A percentile compares a stretch with the other conserved stretches of the same genome.
Evolutionary conservation across 345 rosid species (phyloP).

Genomic region (Pelargonium nanum): DNA sequence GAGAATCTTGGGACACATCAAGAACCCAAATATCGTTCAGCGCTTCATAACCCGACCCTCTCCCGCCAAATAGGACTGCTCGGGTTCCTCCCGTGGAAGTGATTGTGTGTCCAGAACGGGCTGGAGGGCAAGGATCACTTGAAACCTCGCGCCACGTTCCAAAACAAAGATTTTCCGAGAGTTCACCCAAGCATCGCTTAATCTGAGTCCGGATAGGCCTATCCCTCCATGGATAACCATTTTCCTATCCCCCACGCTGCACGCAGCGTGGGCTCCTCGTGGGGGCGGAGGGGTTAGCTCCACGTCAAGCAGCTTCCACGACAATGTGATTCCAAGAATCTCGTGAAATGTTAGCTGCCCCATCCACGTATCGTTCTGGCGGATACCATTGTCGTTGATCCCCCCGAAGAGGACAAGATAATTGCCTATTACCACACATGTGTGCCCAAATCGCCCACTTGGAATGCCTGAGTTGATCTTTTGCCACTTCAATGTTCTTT

Average conservation of each 20-base stretch:
- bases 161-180: conserved; percentile 40
- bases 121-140: conserved; percentile 56
- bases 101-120: conserved; percentile 87
- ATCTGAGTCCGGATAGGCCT: conserved; percentile 54
- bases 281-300: conserved; percentile 50
- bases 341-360: conserved; percentile 46
- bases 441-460: conserved; percentile 90
- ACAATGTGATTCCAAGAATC: conserved; percentile 26
- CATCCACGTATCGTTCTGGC: conserved; percentile 81
- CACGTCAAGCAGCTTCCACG: conserved; percentile 63
- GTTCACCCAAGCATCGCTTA: conserved; percentile 82
- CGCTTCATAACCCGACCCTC: conserved; percentile 79
- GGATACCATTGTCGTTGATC: conserved; percentile 70
- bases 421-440: conserved; percentile 51
- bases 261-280: conserved; percentile 93
- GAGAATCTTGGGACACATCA: conserved; percentile 31
- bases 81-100: conserved; percentile 48
- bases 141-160: conserved; percentile 62
- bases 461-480: conserved; percentile 62
- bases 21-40: conserved; percentile 77
- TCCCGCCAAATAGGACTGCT: conserved; percentile 73
- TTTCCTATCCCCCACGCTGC: conserved; percentile 44
- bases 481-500: conserved; percentile 42
- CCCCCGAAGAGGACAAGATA: conserved; percentile 76
- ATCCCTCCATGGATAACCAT: conserved; percentile 90